Base-by-base conservation (phyloP, 1,139 yeast genomes). In the Geotrichum fermentans region DNA sequence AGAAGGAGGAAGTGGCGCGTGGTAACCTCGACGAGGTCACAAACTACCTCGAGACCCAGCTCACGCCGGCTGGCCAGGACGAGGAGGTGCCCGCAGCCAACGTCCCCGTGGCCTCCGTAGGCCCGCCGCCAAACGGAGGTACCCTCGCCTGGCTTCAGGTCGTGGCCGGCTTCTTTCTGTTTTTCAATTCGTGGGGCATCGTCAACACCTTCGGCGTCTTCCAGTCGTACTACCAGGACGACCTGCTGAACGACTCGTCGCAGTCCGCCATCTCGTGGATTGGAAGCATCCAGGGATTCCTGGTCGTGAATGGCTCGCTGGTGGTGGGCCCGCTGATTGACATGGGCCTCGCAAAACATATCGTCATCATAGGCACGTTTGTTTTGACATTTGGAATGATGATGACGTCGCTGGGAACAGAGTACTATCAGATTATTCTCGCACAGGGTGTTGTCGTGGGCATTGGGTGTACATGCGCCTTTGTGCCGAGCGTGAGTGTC, bases 301-400 rank as follows among this genome's bases (percentile, higher is more conserved):
- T 79, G n/a, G 69, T 80, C 56, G 73, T 77, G 53, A 71, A 77
- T 33, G 74, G 79, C 6, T 77, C 80, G 0, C 73, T 81, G n/a
- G 61, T 80, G 32, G 73, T 75, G 44, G 92, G 90, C 0, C 78
- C 80, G 1, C 56, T 81, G 11, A 78, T 81, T 59, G 90, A 83
- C 56, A 55, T 55, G 26, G 70, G 68, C n/a, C 62, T 60, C 47
- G 54, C 60, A 43, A 57, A 58, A 40, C 39, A 43, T 3, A 51
- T 64, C 41, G 51, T 64, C 17, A 61, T 67, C 26, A 68, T 68
- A 43, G 89, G 89, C 0, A 73, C 82, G 2, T 60, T 70, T 40
- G 61, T 68, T 37, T 17, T 41, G 7, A 29, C 56, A 21, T 70
- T 69, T 18, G 84, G 85, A 0, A 62, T 81, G 48, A 65, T 81